Conservation (phyloP, 345 rosid species). For the Eucalyptus shirleyi region DNA sequence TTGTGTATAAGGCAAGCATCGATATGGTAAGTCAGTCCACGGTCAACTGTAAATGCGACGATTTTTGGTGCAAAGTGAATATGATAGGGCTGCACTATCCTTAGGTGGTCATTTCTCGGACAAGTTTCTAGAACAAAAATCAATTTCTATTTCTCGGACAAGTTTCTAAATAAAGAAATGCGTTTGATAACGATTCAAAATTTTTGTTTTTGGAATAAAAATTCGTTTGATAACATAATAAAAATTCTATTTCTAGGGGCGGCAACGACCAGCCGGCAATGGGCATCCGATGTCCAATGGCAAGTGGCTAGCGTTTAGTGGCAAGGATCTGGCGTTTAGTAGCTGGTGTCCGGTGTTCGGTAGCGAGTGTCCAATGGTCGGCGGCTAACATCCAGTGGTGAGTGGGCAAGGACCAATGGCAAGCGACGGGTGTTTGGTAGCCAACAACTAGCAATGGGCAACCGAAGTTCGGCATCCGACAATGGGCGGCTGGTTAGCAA, state of each 20-base stretch:
- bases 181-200: rapidly evolving
- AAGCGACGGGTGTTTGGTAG: rapidly evolving
- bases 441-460: rapidly evolving
- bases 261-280: rapidly evolving
- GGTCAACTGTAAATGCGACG: not conserved
- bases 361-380: rapidly evolving
- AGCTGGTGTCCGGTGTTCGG: rapidly evolving
- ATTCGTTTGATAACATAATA: rapidly evolving
- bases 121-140: rapidly evolving
- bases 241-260: rapidly evolving
- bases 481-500: rapidly evolving
- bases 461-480: rapidly evolving
- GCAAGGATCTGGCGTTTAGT: rapidly evolving
- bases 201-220: too few species aligned
- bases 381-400: rapidly evolving
- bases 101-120: rapidly evolving
- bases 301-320: rapidly evolving
- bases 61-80: not conserved
- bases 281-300: rapidly evolving
- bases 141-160: rapidly evolving
- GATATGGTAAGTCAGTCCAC: not conserved
- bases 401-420: rapidly evolving
- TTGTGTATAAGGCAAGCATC: not conserved
- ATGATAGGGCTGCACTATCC: not conserved
- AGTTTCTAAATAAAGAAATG: rapidly evolving